phyloP scores from a whole-genome alignment of 2,329 filamentous ascomycete species.

The Pestalotiopsis sp. region DNA sequence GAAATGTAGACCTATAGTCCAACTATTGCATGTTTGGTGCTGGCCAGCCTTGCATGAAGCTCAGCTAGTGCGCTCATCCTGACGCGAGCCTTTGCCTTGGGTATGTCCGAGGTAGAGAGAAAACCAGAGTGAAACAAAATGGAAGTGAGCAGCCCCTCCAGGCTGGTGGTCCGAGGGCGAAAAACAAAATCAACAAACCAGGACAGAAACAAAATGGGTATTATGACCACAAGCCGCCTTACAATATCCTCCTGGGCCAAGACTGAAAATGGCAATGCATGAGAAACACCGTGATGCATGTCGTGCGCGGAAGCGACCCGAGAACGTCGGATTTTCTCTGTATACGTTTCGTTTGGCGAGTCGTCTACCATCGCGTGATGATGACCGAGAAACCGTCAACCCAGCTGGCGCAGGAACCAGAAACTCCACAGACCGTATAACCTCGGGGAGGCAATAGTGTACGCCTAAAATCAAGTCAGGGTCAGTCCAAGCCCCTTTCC shows the following conservation, averaged over 20 bases:
- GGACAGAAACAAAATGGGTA: neutral
- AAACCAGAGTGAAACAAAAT: neutral
- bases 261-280: neutral
- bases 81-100: neutral
- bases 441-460: conserved; percentile 87
- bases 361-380: conserved; percentile 62
- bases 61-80: neutral
- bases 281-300: neutral
- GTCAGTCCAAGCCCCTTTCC: neutral
- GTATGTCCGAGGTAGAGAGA: conserved; percentile 1
- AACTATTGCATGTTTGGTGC: conserved; percentile 1
- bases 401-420: conserved; percentile 80
- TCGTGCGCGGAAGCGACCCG: neutral
- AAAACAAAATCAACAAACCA: neutral
- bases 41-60: neutral
- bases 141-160: neutral
- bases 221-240: neutral
- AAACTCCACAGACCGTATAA: conserved; percentile 85
- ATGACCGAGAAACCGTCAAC: conserved; percentile 85
- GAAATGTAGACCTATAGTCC: conserved; percentile 1
- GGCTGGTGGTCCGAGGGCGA: neutral
- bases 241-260: neutral
- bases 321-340: neutral
- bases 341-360: neutral
- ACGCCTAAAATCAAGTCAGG: conserved; percentile 56